phyloP scores from a whole-genome alignment of 257 asterid species.

The Verbascum thapsus region DNA sequence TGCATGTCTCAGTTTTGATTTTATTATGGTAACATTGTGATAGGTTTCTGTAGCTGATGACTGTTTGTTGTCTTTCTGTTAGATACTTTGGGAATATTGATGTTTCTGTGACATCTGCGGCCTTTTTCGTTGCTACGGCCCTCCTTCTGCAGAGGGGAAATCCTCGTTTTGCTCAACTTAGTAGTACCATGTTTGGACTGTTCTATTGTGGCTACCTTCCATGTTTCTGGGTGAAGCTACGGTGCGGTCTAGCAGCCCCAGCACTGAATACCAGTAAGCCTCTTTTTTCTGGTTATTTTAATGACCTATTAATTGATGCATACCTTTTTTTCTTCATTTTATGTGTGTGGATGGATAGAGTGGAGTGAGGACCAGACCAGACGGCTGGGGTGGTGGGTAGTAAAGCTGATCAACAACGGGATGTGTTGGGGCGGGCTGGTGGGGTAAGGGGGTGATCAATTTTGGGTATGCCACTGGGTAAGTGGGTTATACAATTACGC shows the following conservation, averaged over 20 bases:
- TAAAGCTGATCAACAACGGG: neutral
- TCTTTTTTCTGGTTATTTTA: no score
- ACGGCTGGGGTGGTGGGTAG: constrained; percentile 4
- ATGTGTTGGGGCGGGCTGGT: no score
- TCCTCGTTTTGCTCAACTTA: constrained; percentile 95
- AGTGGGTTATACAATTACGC: no score
- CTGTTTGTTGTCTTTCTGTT: constrained; percentile 27
- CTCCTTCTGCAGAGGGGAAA: constrained; percentile 79
- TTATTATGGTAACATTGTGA: constrained; percentile 4
- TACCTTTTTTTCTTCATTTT: neutral
- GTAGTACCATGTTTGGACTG: constrained; percentile 94
- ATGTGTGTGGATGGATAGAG: neutral
- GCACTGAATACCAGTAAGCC: constrained; percentile 82
- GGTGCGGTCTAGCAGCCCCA: constrained; percentile 86
- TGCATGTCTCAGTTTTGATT: constrained; percentile 16
- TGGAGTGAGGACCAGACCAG: neutral
- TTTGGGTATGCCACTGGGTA: no score
- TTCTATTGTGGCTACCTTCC: constrained; percentile 98
- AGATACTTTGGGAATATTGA: constrained; percentile 93
- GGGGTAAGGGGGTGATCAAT: no score
- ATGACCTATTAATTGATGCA: neutral
- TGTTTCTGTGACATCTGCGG: constrained; percentile 90
- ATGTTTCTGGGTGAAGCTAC: constrained; percentile 95
- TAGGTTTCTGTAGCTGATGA: constrained; percentile 27
- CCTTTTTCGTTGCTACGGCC: constrained; percentile 76